These are phyloP conservation scores for Alternaria sp. DNA, from an alignment of 2,329 filamentous ascomycete genomes.

Conservation along the genomic window DNA sequence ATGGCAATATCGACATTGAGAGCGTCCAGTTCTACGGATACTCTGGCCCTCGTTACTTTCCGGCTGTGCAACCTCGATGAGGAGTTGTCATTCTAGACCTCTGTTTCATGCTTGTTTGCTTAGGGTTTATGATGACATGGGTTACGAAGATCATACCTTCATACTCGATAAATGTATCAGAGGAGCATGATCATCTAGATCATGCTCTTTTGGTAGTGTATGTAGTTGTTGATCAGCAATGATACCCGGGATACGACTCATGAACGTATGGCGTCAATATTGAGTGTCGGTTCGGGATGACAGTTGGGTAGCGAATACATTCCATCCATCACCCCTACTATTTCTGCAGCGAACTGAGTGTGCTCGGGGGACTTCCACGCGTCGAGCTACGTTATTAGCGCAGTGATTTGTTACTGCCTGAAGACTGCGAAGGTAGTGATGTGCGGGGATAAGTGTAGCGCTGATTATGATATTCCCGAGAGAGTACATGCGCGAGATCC, in stretches of 20 bases:
- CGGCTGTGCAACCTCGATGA: constrained; percentile 63
- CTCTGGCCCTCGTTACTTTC: constrained; percentile 85
- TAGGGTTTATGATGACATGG: background rate
- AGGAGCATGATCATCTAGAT: background rate
- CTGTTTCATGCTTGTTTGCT: background rate
- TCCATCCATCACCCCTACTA: background rate
- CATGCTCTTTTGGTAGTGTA: background rate
- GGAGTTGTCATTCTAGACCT: background rate
- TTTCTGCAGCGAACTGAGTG: background rate
- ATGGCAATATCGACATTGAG: constrained; percentile 88
- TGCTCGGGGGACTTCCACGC: background rate
- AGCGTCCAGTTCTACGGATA: constrained; percentile 84
- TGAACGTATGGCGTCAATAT: background rate
- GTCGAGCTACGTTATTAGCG: background rate
- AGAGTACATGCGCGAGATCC: no score
- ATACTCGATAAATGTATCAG: background rate
- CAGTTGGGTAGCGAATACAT: background rate
- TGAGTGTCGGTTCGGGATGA: background rate
- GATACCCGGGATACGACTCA: constrained; percentile 2
- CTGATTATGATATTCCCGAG: background rate
- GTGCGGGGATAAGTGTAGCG: background rate
- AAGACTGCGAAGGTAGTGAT: background rate
- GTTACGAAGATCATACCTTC: background rate
- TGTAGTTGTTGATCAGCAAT: background rate
- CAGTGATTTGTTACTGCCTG: background rate